These are phyloP conservation scores for Lentinula lateritia DNA, from an alignment of 768 basidiomycete species.

Conservation along the genomic window DNA sequence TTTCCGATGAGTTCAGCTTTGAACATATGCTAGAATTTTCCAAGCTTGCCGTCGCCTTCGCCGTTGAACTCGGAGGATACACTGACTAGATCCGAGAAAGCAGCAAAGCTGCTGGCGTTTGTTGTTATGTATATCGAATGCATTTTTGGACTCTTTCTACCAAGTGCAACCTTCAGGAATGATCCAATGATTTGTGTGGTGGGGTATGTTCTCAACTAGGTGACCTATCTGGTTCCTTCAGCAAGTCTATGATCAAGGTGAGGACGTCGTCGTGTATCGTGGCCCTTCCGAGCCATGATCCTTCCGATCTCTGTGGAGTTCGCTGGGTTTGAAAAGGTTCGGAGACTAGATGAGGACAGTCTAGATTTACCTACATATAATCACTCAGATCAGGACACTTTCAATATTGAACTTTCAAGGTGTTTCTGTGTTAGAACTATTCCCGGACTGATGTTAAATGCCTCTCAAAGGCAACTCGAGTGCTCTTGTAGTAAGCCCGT, in stretches of 20 bases:
- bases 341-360: not conserved
- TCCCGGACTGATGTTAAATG: not conserved
- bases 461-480: not conserved
- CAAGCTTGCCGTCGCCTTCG: slow-evolving; percentile 76
- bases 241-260: not conserved
- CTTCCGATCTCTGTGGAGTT: not conserved
- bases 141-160: not conserved
- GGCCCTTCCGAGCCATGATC: not conserved
- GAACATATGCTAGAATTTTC: slow-evolving; percentile 86
- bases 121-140: not conserved
- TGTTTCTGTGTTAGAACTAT: not conserved
- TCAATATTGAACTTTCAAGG: not conserved
- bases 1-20: slow-evolving; percentile 87
- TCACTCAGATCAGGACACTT: not conserved
- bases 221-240: not conserved
- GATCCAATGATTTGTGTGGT: too few relatives aligned
- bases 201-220: too few relatives aligned
- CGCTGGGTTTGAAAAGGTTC: not conserved
- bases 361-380: not conserved
- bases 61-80: slow-evolving; percentile 64
- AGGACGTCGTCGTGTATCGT: not conserved
- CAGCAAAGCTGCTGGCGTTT: not conserved
- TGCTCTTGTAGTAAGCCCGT: not conserved
- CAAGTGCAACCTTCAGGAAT: too few relatives aligned
- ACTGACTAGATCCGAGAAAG: slow-evolving; percentile 17